Conservation (phyloP, 2,329 filamentous ascomycete species). For the Tolypocladium album region DNA sequence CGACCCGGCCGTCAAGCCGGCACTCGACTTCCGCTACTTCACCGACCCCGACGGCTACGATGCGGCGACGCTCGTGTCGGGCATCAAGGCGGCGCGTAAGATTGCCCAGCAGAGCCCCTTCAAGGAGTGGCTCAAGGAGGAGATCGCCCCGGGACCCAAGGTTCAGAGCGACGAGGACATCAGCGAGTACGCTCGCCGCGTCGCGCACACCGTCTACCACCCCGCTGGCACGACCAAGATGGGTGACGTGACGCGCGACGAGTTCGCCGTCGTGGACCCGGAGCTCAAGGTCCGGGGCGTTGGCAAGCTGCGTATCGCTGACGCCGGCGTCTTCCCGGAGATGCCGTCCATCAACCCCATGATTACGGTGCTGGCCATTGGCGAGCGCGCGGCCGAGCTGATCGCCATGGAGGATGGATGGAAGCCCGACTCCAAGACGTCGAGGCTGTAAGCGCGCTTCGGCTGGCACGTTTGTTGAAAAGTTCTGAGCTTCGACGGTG, state of each 20-base stretch:
- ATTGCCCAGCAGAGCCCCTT: slow-evolving; percentile 68
- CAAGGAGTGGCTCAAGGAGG: slow-evolving; percentile 71
- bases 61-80: slow-evolving; percentile 68
- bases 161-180: slow-evolving; percentile 71
- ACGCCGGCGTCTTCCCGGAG: slow-evolving; percentile 80
- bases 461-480: background rate
- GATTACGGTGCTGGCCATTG: slow-evolving; percentile 77
- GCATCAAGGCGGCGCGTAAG: slow-evolving; percentile 66
- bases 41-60: slow-evolving; percentile 80
- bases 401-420: slow-evolving; percentile 57
- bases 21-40: slow-evolving; percentile 83
- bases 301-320: slow-evolving; percentile 66
- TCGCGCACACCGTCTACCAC: slow-evolving; percentile 84
- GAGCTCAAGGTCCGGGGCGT: slow-evolving; percentile 63
- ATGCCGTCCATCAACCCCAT: slow-evolving; percentile 85
- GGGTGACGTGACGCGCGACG: slow-evolving; percentile 60
- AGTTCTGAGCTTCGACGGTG: background rate
- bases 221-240: slow-evolving; percentile 85
- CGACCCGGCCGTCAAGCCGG: slow-evolving; percentile 68
- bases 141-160: slow-evolving; percentile 66
- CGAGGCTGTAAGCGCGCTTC: slow-evolving; percentile 16
- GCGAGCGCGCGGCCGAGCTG: slow-evolving; percentile 75
- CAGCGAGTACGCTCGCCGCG: slow-evolving; percentile 69
- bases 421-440: slow-evolving; percentile 19
- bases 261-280: slow-evolving; percentile 69